Evolutionary conservation across 257 asterid genomes (phyloP).

Genomic region (Solanum stenotomum): DNA sequence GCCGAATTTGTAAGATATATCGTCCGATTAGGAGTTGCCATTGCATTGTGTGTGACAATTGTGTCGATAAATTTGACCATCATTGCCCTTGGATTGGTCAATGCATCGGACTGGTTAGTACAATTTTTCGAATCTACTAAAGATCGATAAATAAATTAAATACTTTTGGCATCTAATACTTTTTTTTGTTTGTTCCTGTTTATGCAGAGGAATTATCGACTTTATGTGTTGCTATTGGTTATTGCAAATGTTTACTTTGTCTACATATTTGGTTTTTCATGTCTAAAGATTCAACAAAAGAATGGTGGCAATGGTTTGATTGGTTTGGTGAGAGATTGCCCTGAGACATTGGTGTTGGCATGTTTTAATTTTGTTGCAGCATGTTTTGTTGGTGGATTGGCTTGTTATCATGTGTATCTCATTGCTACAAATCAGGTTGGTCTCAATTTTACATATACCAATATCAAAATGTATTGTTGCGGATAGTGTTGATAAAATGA

Average conservation of each 20-base stretch:
- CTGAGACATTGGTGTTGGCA: conserved; percentile 13
- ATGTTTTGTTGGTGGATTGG: conserved; percentile 3
- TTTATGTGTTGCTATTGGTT: conserved; percentile 7
- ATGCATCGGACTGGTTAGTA: conserved; percentile 27
- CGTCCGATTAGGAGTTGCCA: conserved; percentile 24
- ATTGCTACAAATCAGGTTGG: conserved; percentile 16
- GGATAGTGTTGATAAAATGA: too few relatives aligned
- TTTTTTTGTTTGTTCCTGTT: neutral
- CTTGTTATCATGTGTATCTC: conserved; percentile 23
- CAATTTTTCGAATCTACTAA: too few relatives aligned
- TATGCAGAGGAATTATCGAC: conserved; percentile 26
- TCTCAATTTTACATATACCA: neutral
- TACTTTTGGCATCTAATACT: neutral
- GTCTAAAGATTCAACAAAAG: neutral
- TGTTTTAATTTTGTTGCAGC: conserved; percentile 5
- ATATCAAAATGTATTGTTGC: neutral
- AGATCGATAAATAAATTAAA: neutral
- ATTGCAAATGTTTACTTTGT: conserved; percentile 11
- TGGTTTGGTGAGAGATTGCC: neutral
- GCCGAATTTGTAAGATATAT: conserved; percentile 22
- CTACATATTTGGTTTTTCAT: conserved; percentile 16
- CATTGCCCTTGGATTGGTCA: conserved; percentile 40
- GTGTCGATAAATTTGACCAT: conserved; percentile 29
- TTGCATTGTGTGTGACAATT: conserved; percentile 29
- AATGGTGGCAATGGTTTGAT: neutral